Conservation (phyloP, 2,329 filamentous ascomycete genomes). For the Ceratocystis harringtonii region DNA sequence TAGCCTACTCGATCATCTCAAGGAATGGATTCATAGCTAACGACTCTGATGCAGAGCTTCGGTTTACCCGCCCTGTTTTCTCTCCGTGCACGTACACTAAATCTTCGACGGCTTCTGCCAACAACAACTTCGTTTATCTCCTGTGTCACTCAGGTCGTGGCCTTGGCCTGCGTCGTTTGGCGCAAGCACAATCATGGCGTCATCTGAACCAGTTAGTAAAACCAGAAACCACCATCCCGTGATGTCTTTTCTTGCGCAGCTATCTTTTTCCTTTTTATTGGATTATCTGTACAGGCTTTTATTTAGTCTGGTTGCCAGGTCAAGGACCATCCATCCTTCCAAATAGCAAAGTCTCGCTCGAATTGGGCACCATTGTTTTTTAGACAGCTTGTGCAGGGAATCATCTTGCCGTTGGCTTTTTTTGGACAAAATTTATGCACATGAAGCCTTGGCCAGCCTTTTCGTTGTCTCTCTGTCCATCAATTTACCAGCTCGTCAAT, state of each 20-base stretch:
- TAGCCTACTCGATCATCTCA: background rate
- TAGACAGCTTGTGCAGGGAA: constrained; percentile 1
- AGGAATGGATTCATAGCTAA: background rate
- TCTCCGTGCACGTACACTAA: background rate
- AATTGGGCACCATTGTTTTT: constrained; percentile 1
- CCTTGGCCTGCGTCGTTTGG: background rate
- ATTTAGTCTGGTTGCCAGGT: background rate
- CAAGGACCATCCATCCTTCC: background rate
- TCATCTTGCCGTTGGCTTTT: background rate
- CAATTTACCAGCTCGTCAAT: background rate
- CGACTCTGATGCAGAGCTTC: background rate
- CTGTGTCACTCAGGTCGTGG: background rate
- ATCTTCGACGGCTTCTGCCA: background rate
- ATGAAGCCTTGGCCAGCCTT: background rate
- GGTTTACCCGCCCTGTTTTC: background rate
- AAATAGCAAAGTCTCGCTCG: background rate
- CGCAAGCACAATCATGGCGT: constrained; percentile 12
- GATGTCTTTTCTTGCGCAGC: background rate
- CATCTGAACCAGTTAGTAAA: constrained; percentile 14
- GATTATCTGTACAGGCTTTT: background rate
- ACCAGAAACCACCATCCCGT: background rate
- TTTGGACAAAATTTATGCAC: background rate
- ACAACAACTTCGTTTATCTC: background rate
- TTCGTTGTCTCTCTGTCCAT: background rate
- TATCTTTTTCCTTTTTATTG: background rate